Percentiles rank a stretch among this genome's conserved stretches.
Evolutionary conservation across 352 stramenopile genomes (phyloP).

Genomic region (Thalassiosira ordinaria): DNA sequence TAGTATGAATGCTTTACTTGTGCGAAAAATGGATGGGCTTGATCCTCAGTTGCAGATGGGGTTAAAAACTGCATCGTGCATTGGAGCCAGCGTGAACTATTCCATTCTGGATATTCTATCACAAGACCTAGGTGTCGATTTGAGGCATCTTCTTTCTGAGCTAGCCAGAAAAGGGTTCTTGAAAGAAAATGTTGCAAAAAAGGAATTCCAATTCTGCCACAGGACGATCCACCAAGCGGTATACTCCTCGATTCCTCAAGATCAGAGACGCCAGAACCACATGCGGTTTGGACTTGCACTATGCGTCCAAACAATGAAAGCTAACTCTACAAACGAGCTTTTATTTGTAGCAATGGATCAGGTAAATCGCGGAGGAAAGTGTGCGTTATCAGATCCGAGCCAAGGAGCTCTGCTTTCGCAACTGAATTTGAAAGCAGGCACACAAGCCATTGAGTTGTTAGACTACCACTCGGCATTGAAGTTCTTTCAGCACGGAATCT

Average conservation of each 20-base stretch:
- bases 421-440: conserved; percentile 52
- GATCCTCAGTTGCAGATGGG: no score
- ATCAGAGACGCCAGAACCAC: conserved; percentile 28
- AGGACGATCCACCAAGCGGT: conserved; percentile 55
- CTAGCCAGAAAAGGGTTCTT: conserved; percentile 9
- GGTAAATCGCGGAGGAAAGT: conserved; percentile 34
- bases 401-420: conserved; percentile 31
- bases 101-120: conserved; percentile 33
- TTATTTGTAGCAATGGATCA: conserved; percentile 45
- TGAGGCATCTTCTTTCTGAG: not conserved
- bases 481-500: conserved; percentile 49
- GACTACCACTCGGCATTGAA: conserved; percentile 30
- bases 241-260: conserved; percentile 30
- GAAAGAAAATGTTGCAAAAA: not conserved
- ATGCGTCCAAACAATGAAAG: conserved; percentile 12
- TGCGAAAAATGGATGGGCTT: no score
- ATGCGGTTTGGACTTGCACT: conserved; percentile 40
- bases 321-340: conserved; percentile 17
- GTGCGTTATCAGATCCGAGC: conserved; percentile 11
- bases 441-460: conserved; percentile 24
- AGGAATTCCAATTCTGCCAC: conserved; percentile 35
- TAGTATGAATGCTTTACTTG: no score
- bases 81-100: conserved; percentile 19
- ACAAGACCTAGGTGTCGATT: conserved; percentile 7
- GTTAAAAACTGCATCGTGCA: no score